Evolutionary conservation across 169 alveolate genomes (phyloP).

Genomic region (Plasmodium reichenowi): DNA sequence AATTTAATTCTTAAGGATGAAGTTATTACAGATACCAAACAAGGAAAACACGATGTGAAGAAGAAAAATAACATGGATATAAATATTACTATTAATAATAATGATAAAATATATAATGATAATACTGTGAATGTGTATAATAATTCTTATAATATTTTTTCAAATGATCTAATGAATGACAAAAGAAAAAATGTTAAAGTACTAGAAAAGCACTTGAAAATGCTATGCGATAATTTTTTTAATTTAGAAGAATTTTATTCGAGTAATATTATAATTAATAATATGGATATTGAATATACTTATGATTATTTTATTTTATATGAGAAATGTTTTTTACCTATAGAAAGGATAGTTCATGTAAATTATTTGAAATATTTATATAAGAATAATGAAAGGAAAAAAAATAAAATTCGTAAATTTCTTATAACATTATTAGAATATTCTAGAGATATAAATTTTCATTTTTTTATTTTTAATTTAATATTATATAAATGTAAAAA

Average conservation of each 20-base stretch:
- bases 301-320: constrained; percentile 15
- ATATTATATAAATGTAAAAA: constrained; percentile 72
- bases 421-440: constrained; percentile 33
- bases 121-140: no score
- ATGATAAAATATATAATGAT: no score
- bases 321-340: constrained; percentile 41
- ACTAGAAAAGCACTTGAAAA: background rate
- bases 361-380: constrained; percentile 65
- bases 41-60: background rate
- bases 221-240: background rate
- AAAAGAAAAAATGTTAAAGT: no score
- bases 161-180: no score
- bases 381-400: constrained; percentile 46
- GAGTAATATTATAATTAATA: background rate
- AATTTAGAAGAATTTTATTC: constrained; percentile 4
- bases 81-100: background rate
- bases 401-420: constrained; percentile 56
- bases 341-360: constrained; percentile 46
- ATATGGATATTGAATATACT: constrained; percentile 27
- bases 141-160: no score
- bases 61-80: background rate
- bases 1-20: background rate
- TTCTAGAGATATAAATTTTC: constrained; percentile 54
- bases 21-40: background rate
- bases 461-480: constrained; percentile 61